These are phyloP conservation scores for Cutaneotrichosporon curvatum DNA, from an alignment of 1,284 basidiomycete species.

Conservation along the genomic window DNA sequence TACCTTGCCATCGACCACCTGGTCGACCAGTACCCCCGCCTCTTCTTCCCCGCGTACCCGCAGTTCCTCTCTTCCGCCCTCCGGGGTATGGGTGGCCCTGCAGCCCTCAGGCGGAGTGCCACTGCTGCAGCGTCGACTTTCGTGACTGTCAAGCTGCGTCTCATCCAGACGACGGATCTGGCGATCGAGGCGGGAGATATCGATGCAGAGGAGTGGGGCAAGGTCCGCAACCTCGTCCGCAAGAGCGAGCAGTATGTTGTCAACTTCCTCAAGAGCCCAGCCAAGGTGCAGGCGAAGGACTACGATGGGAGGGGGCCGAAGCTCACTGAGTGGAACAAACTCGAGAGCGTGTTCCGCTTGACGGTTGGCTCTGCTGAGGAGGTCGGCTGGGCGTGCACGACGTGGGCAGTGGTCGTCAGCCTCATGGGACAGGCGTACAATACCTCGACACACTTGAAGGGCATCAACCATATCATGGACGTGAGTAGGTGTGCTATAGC, in stretches of 20 bases:
- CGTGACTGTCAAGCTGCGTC: conserved; percentile 24
- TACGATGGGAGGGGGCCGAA: conserved; percentile 22
- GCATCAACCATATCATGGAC: conserved; percentile 41
- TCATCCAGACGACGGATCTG: conserved; percentile 16
- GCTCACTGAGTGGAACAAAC: conserved; percentile 28
- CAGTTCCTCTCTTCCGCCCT: conserved; percentile 33
- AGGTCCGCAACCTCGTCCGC: conserved; percentile 13
- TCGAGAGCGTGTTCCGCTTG: conserved; percentile 31
- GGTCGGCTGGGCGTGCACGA: conserved; percentile 42
- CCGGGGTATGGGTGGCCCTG: conserved; percentile 17
- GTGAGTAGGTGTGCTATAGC: no score
- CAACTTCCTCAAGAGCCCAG: conserved; percentile 18
- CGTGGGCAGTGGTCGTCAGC: conserved; percentile 39
- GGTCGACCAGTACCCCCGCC: conserved; percentile 30
- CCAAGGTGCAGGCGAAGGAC: background rate
- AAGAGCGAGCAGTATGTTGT: conserved; percentile 27
- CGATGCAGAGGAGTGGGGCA: conserved; percentile 21
- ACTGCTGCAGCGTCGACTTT: conserved; percentile 27
- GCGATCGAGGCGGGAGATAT: background rate
- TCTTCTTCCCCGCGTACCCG: conserved; percentile 33
- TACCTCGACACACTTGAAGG: conserved; percentile 21
- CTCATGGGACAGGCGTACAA: conserved; percentile 40
- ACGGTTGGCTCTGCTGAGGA: conserved; percentile 26
- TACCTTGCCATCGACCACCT: conserved; percentile 35
- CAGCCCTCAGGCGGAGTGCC: conserved; percentile 26